Conservation (phyloP, 75 land plant species). For the Chamaecyparis obtusa region DNA sequence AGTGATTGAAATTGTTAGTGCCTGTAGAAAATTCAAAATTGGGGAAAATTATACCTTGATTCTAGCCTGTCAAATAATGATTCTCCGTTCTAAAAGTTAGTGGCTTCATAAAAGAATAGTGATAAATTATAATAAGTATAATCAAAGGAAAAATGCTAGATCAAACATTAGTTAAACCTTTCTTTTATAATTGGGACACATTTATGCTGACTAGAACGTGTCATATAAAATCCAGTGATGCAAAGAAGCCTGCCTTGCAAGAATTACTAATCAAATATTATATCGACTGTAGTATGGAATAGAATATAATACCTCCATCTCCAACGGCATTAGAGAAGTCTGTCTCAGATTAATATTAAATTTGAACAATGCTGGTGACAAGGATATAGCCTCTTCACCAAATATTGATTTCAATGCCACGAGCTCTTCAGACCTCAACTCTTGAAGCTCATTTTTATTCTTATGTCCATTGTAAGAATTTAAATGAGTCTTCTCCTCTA, state of each 20-base stretch:
- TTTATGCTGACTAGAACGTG: background rate
- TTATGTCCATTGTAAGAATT: background rate
- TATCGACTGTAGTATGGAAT: background rate
- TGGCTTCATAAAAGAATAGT: background rate
- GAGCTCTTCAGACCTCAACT: conserved; percentile 27
- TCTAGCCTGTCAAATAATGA: background rate
- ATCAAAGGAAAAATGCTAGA: background rate
- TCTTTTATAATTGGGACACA: background rate
- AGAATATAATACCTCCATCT: conserved; percentile 31
- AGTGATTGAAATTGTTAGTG: background rate
- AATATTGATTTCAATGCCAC: conserved; percentile 30
- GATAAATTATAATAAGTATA: background rate
- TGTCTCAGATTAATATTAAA: conserved; percentile 14
- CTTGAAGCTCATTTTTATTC: conserved; percentile 7
- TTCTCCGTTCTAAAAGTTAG: background rate
- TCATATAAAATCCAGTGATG: background rate
- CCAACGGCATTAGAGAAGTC: conserved; percentile 10
- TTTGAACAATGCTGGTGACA: conserved; percentile 10
- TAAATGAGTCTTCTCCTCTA: background rate
- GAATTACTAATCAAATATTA: background rate
- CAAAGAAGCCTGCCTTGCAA: background rate
- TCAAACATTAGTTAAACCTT: background rate
- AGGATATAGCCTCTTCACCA: conserved; percentile 19
- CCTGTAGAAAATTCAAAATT: conserved; percentile 1
- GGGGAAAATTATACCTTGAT: background rate